phyloP scores from a whole-genome alignment of 2,329 filamentous ascomycete genomes.

The Aureobasidium subglaciale region DNA sequence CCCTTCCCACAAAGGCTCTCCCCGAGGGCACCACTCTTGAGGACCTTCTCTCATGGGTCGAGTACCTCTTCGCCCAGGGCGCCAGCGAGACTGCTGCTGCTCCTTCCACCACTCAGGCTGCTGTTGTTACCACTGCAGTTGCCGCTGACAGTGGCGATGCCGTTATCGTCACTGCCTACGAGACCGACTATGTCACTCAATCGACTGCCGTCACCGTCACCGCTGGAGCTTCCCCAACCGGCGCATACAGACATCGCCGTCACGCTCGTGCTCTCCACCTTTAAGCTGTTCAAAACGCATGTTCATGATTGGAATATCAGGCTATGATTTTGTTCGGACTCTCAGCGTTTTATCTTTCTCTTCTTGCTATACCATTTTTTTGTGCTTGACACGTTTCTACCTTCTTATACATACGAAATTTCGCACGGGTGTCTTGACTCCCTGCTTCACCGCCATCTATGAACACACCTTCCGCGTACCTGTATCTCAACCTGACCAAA shows the following conservation, averaged over 20 bases:
- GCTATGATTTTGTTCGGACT: background rate
- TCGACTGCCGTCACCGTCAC: too few relatives aligned
- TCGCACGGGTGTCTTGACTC: too few relatives aligned
- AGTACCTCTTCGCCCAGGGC: slow-evolving; percentile 22
- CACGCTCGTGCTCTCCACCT: slow-evolving; percentile 14
- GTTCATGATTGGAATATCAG: slow-evolving; percentile 6
- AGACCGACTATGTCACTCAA: too few relatives aligned
- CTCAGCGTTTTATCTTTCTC: background rate
- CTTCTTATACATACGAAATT: background rate
- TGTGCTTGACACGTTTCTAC: too few relatives aligned
- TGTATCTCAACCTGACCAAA: too few relatives aligned
- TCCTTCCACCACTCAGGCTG: too few relatives aligned
- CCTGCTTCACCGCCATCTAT: background rate
- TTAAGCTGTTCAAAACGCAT: slow-evolving; percentile 4
- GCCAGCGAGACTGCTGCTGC: background rate
- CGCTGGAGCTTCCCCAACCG: too few relatives aligned
- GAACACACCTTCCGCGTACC: background rate
- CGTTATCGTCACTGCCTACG: too few relatives aligned
- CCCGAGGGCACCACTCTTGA: slow-evolving; percentile 23
- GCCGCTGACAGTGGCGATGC: too few relatives aligned
- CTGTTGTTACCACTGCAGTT: too few relatives aligned
- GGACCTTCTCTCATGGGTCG: slow-evolving; percentile 24
- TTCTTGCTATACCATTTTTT: slow-evolving; percentile 5
- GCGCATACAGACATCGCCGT: slow-evolving; percentile 7
- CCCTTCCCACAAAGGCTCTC: slow-evolving; percentile 21